Conservation (phyloP, 2,329 filamentous ascomycete genomes). For the Penicillium sp. region DNA sequence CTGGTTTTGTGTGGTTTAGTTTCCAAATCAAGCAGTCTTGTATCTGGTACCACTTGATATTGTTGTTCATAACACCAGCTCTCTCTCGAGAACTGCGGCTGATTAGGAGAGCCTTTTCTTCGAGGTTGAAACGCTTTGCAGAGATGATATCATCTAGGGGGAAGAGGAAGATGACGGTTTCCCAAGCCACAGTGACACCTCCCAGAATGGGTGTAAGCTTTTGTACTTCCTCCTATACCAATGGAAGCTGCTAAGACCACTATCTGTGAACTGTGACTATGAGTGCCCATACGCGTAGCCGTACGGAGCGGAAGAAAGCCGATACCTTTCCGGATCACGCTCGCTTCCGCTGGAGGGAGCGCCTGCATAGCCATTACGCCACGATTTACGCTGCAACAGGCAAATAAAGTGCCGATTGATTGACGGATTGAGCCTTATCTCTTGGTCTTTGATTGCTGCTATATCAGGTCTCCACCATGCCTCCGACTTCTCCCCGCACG, state of each 20-base stretch:
- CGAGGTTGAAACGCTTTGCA: constrained; percentile 47
- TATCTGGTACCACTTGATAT: constrained; percentile 55
- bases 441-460: constrained; percentile 7
- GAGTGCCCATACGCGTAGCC: no score
- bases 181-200: constrained; percentile 50
- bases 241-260: background rate
- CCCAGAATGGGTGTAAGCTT: constrained; percentile 45
- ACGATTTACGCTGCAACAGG: no score
- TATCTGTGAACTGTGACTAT: background rate
- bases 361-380: no score
- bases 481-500: constrained; percentile 22
- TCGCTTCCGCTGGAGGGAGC: no score
- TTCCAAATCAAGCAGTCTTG: constrained; percentile 57
- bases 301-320: background rate
- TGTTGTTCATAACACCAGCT: constrained; percentile 53
- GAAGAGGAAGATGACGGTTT: constrained; percentile 44
- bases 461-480: constrained; percentile 15
- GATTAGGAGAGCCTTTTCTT: constrained; percentile 52
- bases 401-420: no score
- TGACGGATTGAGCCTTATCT: background rate
- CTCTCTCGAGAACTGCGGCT: constrained; percentile 43
- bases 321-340: background rate
- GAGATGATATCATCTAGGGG: constrained; percentile 51
- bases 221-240: background rate
- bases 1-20: constrained; percentile 46